Conservation (phyloP, 2,329 filamentous ascomycete species). For the Scedosporium minutisporum region DNA sequence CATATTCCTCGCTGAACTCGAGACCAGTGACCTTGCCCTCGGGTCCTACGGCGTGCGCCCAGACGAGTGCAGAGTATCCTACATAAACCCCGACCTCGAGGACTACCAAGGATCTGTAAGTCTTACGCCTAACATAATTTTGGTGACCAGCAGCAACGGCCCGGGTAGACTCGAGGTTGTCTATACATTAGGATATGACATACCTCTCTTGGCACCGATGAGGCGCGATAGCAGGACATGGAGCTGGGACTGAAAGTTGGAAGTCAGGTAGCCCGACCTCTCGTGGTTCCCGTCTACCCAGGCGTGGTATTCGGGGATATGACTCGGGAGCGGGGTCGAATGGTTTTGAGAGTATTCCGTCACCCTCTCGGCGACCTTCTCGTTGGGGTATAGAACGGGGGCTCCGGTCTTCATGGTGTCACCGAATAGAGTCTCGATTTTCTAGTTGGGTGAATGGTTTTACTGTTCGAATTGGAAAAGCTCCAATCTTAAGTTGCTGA, state of each 20-base stretch:
- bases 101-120: slow-evolving; percentile 18
- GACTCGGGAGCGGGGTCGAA: slow-evolving; percentile 30
- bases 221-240: slow-evolving; percentile 30
- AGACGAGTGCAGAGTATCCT: slow-evolving; percentile 38
- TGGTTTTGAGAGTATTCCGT: slow-evolving; percentile 31
- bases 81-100: slow-evolving; percentile 40
- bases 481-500: no score
- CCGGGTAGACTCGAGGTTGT: not conserved
- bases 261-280: slow-evolving; percentile 28
- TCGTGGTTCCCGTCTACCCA: slow-evolving; percentile 14
- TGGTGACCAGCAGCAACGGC: not conserved
- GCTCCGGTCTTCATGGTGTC: slow-evolving; percentile 27
- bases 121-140: not conserved
- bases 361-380: slow-evolving; percentile 29
- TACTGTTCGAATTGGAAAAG: no score
- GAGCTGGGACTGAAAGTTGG: slow-evolving; percentile 30
- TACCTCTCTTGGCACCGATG: slow-evolving; percentile 29
- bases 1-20: slow-evolving; percentile 35
- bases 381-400: slow-evolving; percentile 31
- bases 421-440: no score
- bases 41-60: slow-evolving; percentile 35
- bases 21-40: slow-evolving; percentile 32
- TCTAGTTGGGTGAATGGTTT: no score
- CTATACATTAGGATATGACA: not conserved
- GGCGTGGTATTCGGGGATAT: slow-evolving; percentile 33